Conservation (phyloP, 345 rosid genomes). For the Populus pruinosa region DNA sequence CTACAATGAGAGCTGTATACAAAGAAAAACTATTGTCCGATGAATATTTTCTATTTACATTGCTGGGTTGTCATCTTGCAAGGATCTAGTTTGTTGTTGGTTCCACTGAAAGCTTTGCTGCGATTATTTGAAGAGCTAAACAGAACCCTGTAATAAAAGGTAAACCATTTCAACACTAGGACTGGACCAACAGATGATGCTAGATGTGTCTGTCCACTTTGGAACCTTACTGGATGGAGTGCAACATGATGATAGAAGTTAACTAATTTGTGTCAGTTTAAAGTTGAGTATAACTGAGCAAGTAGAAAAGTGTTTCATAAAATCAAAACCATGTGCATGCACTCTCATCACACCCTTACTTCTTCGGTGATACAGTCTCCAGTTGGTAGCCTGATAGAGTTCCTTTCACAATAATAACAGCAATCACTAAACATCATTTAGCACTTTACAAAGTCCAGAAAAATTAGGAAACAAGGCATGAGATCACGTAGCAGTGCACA, state of each 20-base stretch:
- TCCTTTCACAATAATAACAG: conserved; percentile 39
- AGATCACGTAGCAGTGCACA: conserved; percentile 9
- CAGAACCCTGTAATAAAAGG: conserved; percentile 25
- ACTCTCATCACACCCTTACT: conserved; percentile 18
- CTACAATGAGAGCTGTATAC: conserved; percentile 9
- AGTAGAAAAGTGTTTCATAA: neutral
- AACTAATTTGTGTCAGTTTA: neutral
- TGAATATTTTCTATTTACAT: conserved; percentile 32
- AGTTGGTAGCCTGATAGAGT: conserved; percentile 28
- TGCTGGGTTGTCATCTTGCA: conserved; percentile 35
- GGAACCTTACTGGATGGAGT: neutral
- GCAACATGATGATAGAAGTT: neutral
- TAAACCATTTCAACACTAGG: conserved; percentile 11
- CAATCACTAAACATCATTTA: neutral
- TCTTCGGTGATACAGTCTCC: conserved; percentile 38
- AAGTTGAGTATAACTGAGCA: neutral
- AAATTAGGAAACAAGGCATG: conserved; percentile 14
- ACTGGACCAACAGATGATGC: neutral
- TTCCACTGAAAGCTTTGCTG: conserved; percentile 22
- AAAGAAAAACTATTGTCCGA: conserved; percentile 13
- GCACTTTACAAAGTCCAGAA: conserved; percentile 1
- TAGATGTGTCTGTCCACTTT: neutral
- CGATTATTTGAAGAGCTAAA: conserved; percentile 24
- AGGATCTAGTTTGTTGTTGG: conserved; percentile 21
- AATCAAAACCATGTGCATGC: conserved; percentile 4